phyloP scores from a whole-genome alignment of 2,329 filamentous ascomycete genomes.

The Ophiostoma montium region DNA sequence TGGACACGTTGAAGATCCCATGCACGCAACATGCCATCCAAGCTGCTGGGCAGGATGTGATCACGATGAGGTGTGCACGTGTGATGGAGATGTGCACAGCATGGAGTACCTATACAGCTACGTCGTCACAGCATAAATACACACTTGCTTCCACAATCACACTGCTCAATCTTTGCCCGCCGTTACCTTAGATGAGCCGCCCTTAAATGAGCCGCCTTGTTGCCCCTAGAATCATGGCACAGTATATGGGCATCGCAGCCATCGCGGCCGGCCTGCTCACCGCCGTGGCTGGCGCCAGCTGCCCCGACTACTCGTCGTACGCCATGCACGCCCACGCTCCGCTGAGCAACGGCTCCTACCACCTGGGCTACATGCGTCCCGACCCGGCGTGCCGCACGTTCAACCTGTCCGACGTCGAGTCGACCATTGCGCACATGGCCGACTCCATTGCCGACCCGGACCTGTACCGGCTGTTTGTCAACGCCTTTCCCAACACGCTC shows the following conservation, averaged over 20 bases:
- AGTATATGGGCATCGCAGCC: not conserved
- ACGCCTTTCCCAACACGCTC: conserved; percentile 60
- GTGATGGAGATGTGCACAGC: too few species aligned
- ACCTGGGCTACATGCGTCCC: conserved; percentile 70
- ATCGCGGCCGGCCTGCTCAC: conserved; percentile 3
- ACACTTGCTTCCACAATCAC: too few species aligned
- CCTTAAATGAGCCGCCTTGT: too few species aligned
- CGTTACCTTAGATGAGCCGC: too few species aligned
- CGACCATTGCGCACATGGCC: conserved; percentile 57
- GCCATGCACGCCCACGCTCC: conserved; percentile 49
- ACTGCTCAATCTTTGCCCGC: too few species aligned
- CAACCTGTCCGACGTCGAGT: conserved; percentile 60
- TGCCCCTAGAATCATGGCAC: not conserved
- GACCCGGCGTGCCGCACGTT: conserved; percentile 66
- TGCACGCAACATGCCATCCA: too few species aligned
- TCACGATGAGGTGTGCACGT: too few species aligned
- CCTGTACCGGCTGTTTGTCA: conserved; percentile 55
- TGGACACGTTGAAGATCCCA: too few species aligned
- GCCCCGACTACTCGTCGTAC: conserved; percentile 53
- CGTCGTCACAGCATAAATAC: too few species aligned
- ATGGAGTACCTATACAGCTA: too few species aligned
- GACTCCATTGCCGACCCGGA: conserved; percentile 61
- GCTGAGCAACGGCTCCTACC: conserved; percentile 60
- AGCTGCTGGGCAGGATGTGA: too few species aligned
- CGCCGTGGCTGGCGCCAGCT: conserved; percentile 18